Evolutionary conservation across 2,329 filamentous ascomycete genomes (phyloP).

Genomic region (Xylariaceae sp.): DNA sequence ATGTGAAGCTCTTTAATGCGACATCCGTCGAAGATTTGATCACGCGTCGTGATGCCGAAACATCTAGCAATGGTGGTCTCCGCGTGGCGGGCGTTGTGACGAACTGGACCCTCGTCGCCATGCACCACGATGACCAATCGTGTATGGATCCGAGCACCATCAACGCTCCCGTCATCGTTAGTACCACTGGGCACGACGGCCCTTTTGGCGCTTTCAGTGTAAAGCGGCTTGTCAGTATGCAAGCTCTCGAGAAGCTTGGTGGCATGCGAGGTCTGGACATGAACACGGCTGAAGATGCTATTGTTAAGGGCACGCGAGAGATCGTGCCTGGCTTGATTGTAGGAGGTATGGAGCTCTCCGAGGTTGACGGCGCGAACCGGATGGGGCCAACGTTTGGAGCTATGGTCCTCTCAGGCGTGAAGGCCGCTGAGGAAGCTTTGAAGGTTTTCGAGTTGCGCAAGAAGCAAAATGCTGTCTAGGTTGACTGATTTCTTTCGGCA

Average conservation of each 20-base stretch:
- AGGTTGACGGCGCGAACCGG: constrained; percentile 86
- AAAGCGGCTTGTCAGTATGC: constrained; percentile 89
- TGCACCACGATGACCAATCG: constrained; percentile 84
- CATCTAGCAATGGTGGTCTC: constrained; percentile 42
- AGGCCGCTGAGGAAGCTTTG: constrained; percentile 85
- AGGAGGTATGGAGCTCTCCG: constrained; percentile 91
- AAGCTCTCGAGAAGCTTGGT: constrained; percentile 75
- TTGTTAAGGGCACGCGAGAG: constrained; percentile 88
- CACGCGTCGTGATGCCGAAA: constrained; percentile 61
- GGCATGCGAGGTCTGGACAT: constrained; percentile 94
- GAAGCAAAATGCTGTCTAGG: constrained; percentile 66
- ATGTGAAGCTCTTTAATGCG: constrained; percentile 95
- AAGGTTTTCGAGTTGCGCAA: constrained; percentile 74
- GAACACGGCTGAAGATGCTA: constrained; percentile 87
- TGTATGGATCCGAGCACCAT: constrained; percentile 99
- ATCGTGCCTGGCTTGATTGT: constrained; percentile 84
- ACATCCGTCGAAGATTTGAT: constrained; percentile 91
- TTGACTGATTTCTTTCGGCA: not conserved
- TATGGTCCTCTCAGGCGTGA: constrained; percentile 84
- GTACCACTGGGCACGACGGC: constrained; percentile 86
- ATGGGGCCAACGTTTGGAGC: constrained; percentile 70
- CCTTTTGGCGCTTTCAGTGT: constrained; percentile 89
- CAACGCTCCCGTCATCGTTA: constrained; percentile 85
- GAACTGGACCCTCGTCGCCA: constrained; percentile 90
- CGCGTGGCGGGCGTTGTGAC: constrained; percentile 87